Base-by-base conservation (phyloP, 768 basidiomycete species). In the Calocybe indica region DNA sequence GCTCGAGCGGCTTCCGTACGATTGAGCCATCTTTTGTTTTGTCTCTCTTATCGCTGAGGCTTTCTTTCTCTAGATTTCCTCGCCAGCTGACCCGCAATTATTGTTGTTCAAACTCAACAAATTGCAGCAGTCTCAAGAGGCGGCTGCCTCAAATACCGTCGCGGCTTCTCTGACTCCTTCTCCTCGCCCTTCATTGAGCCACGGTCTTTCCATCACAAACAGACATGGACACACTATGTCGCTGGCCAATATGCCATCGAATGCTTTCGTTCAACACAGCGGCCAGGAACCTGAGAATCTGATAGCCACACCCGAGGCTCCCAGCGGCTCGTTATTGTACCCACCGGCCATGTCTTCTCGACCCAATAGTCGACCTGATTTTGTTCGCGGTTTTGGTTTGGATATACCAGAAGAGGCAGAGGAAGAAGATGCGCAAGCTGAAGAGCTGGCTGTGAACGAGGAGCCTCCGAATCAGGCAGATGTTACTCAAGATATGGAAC, bases 1-100 rank as follows among this genome's bases (percentile, higher is more conserved):
- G 84, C 82, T 40, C 80, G 90, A 50, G 88, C 90, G 50, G 85
- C 88, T 46, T 92, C 89, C 53, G 90, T 92, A 62, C 55, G 82
- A 80, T 55, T 46, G 55, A 40, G 48, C 36, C 50, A 40, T 56
- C 45, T 52, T 37, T 51, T 44, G 51, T 53, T 56, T 53, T 48
- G 37, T 43, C 53, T 56, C 59, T 59, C 56, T 63, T 56, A 56
- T 38, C 40, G 51, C 43, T 43, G 32, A 47, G 47, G 51, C 41
- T 48, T 56, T 47, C 43, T 46, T 47, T 38, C 40, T 49, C 15
- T 58, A 92, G 90, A 88, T 92, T 65, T 92, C 90, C 1, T 91
- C 88, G n/a, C 88, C 90, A 29, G 89, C 89, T 4, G 90, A 92
- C 60, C 89, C 90, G 29, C 85, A 86, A 13, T 64, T 92, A 15